Conservation (phyloP, 148 eudicot species). For the Heliamphora exappendiculata region DNA sequence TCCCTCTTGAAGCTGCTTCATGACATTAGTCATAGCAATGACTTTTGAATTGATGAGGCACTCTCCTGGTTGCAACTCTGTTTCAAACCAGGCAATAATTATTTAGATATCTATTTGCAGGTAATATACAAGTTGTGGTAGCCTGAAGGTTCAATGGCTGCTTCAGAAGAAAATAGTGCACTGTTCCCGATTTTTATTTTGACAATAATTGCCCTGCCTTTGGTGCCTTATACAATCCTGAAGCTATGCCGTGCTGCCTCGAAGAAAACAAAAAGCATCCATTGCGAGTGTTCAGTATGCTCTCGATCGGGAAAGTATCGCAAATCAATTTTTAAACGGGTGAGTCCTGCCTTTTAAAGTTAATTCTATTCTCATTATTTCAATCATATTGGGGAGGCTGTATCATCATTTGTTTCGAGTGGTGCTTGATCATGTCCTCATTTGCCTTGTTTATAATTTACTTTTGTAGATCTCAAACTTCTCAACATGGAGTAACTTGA, state of each 20-base stretch:
- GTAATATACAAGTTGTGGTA: constrained; percentile 18
- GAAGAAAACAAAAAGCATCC: constrained; percentile 58
- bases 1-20: neutral
- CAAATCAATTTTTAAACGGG: constrained; percentile 65
- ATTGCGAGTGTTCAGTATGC: constrained; percentile 80
- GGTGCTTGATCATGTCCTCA: neutral
- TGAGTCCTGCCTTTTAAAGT: constrained; percentile 20
- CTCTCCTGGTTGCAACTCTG: neutral
- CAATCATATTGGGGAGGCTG: neutral
- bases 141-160: constrained; percentile 48
- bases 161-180: constrained; percentile 80
- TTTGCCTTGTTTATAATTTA: neutral
- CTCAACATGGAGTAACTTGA: constrained; percentile 74
- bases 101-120: constrained; percentile 11
- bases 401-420: neutral
- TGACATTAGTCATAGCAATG: neutral
- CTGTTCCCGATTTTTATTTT: constrained; percentile 85
- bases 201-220: constrained; percentile 79
- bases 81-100: neutral
- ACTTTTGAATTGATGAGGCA: neutral
- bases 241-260: constrained; percentile 66
- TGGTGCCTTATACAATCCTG: constrained; percentile 83
- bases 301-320: constrained; percentile 78
- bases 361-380: neutral
- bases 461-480: constrained; percentile 60